Conservation (phyloP, 768 basidiomycete species). For the Mycena rebaudengoi region DNA sequence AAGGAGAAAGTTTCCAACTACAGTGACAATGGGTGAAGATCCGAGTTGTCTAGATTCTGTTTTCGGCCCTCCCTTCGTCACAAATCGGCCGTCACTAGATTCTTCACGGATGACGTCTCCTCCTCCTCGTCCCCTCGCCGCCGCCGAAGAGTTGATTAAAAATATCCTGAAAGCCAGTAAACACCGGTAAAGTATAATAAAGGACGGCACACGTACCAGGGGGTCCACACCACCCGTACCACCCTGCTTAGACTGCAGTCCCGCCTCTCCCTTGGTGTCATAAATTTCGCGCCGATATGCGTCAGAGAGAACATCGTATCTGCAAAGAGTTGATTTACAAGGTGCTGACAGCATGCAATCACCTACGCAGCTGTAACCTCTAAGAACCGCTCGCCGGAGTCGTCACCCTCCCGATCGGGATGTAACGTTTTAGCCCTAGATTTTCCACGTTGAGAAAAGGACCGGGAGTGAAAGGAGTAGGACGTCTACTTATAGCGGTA, state of each 20-base stretch:
- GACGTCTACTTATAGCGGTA: constrained; percentile 87
- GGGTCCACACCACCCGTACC: constrained; percentile 98
- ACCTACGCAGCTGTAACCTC: constrained; percentile 95
- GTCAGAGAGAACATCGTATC: constrained; percentile 95
- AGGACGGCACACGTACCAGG: constrained; percentile 60
- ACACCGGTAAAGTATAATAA: not conserved
- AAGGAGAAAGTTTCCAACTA: no score
- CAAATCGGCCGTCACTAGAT: no score
- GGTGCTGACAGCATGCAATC: constrained; percentile 10
- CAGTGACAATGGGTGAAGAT: no score
- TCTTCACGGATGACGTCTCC: no score
- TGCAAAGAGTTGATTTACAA: constrained; percentile 37
- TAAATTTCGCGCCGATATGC: constrained; percentile 82
- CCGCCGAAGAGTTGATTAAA: constrained; percentile 97
- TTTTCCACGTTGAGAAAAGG: constrained; percentile 11
- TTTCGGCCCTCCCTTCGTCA: no score
- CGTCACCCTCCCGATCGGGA: constrained; percentile 95
- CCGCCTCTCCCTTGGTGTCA: constrained; percentile 93
- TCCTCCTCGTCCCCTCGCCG: no score
- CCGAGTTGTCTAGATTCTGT: no score
- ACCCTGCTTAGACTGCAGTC: constrained; percentile 82
- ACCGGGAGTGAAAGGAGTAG: constrained; percentile 5
- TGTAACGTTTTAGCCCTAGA: constrained; percentile 86
- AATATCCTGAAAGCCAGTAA: constrained; percentile 68
- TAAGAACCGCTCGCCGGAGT: constrained; percentile 97